Evolutionary conservation across 2,329 filamentous ascomycete genomes (phyloP), one percentile per base, ranked within the genome.

Genomic region (Rugonectria rugulosa): DNA sequence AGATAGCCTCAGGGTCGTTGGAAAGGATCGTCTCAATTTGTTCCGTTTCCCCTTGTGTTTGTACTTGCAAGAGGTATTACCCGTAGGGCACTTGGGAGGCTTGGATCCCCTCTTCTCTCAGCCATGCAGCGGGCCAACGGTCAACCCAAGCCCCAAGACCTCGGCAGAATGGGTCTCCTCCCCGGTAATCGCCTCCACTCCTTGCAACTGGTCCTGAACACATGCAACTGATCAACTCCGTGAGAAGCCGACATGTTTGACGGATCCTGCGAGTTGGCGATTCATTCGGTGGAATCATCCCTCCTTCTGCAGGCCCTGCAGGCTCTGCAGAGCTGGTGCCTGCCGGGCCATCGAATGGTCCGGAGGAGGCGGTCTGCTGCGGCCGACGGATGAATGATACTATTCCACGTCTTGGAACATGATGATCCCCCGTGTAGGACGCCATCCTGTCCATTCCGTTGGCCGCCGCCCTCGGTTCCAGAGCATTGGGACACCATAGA

Each of bases 101-200:
- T 50, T 46, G 41, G 27, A 51, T 41, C 40, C 29, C 34, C 41
- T 56, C 36, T 17, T 40, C 46, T 40, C 11, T 14, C 37, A 38
- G 10, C 29, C 38, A 36, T 37, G 20, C 17, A 37, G 41, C 46
- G 53, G 53, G 53, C 41, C 41, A 46, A 46, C 46, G 46, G 53
- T 46, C 44, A 20, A 45, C 29, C 20, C 20, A 50, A 49, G 44
- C 56, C 56, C 56, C 48, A 45, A 50, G 53, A 48, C 56, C 56
- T 59, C 48, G 47, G 45, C 56, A 57, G 56, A 51, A 40, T 37
- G 29, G 48, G 54, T 41, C 58, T 41, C n/a, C n/a, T n/a, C 59
- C 59, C 62, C 62, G 60, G 54, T 60, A 59, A 53, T 57, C 52
- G 60, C 52, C 59, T 62, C 40, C 56, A 40, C 55, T 57, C 43